phyloP scores from a whole-genome alignment of 345 rosid species.

The Erysimum cheiranthoides region DNA sequence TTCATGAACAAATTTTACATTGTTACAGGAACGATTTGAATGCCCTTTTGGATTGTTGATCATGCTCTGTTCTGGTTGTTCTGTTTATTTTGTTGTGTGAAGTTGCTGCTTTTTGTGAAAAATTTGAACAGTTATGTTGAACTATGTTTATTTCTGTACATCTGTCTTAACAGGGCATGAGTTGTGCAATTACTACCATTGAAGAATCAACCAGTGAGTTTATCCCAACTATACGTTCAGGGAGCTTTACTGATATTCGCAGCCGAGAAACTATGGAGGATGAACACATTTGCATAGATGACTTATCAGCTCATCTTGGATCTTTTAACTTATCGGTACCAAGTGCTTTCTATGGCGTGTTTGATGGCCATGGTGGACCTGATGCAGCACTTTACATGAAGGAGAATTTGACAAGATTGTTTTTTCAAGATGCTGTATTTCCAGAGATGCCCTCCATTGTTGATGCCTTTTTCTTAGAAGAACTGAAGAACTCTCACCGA shows the following conservation, averaged over 20 bases:
- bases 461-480: constrained; percentile 38
- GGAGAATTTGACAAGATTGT: constrained; percentile 76
- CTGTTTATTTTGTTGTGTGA: not conserved
- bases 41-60: constrained; percentile 21
- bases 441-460: constrained; percentile 49
- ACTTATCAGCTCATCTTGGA: constrained; percentile 66
- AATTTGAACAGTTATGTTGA: not conserved
- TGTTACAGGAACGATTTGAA: not conserved
- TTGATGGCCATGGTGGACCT: constrained; percentile 91
- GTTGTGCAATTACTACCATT: constrained; percentile 22
- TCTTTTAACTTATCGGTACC: constrained; percentile 45
- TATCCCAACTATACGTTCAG: constrained; percentile 68
- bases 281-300: constrained; percentile 72
- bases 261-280: constrained; percentile 77
- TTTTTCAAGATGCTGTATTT: constrained; percentile 79
- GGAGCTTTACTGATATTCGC: constrained; percentile 83
- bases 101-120: not conserved
- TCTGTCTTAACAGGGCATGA: constrained; percentile 27
- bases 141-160: not conserved
- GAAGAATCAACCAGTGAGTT: constrained; percentile 44
- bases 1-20: not conserved
- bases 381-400: constrained; percentile 75
- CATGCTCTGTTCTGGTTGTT: not conserved
- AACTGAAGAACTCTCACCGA: constrained; percentile 68
- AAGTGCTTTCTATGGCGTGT: constrained; percentile 82